Evolutionary conservation across 495 filamentous ascomycete species (phyloP).

Genomic region (Trichoderma gamsii): DNA sequence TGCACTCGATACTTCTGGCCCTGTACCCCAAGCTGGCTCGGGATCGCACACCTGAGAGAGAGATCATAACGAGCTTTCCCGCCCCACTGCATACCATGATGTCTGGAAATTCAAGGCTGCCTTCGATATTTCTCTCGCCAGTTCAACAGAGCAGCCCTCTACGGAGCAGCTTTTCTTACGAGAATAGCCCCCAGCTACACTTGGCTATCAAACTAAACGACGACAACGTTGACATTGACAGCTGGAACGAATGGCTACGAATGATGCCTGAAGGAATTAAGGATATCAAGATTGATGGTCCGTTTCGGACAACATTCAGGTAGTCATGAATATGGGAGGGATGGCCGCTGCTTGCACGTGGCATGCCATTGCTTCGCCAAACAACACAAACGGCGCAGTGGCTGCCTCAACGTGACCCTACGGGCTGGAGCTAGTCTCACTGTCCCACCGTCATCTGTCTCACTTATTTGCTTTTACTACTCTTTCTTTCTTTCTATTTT

Average conservation of each 20-base stretch:
- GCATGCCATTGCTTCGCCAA: neutral
- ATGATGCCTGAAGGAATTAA: conserved; percentile 43
- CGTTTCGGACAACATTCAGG: conserved; percentile 24
- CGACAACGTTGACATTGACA: conserved; percentile 35
- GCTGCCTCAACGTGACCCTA: neutral
- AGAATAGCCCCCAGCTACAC: conserved; percentile 30
- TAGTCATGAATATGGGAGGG: neutral
- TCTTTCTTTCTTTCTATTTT: neutral
- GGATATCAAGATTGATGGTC: conserved; percentile 42
- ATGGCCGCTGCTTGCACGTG: neutral
- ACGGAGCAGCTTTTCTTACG: conserved; percentile 25
- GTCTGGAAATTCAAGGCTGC: conserved; percentile 37
- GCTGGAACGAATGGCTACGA: conserved; percentile 46
- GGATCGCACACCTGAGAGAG: conserved; percentile 36
- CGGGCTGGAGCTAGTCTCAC: neutral
- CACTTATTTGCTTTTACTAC: neutral
- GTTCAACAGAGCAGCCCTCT: conserved; percentile 25
- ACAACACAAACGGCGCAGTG: neutral
- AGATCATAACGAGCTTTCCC: conserved; percentile 35
- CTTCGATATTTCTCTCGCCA: conserved; percentile 41
- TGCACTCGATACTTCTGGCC: conserved; percentile 41
- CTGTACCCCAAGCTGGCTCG: conserved; percentile 38
- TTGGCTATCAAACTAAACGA: conserved; percentile 40
- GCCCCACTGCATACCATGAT: conserved; percentile 43
- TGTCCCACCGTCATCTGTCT: neutral